Base-by-base conservation (phyloP, 352 stramenopile species). In the Phytophthora gonapodyides region DNA sequence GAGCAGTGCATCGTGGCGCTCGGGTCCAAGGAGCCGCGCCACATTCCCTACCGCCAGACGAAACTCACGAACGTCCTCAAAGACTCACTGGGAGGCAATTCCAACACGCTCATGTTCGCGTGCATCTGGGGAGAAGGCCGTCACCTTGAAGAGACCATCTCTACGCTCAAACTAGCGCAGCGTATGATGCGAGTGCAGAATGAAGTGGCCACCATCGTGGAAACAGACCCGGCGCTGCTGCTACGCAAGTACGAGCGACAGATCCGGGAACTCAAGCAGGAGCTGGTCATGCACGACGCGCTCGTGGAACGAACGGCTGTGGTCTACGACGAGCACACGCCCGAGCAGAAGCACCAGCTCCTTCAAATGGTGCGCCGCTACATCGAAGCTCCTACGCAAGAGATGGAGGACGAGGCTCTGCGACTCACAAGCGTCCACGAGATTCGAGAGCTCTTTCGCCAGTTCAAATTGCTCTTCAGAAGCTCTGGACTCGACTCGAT, bases 101-200 rank as follows among this genome's bases (percentile, higher is more conserved):
- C 91, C 38, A 94, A 96, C 60, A 99, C 94, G 33, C 86, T 98
- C 35, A 91, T 99, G 70, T 94, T 99, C 64, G 93, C 93, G 1
- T 98, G 91, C 64, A 95, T 98, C 16, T 98, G 89, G 88, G 93
- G 91, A 17, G 94, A 98, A 69, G 78, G 82, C 46, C 84, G 80
- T 49, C 93, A 98, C 55, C 62, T 98, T 13, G 91, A 98, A 54
- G 94, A 98, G 60, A 98, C 94, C 0, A 93, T 97, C 40, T 97
- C 88, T 15, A 98, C 94, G 44, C 77, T 98, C 5, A 94, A 97
- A 57, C 76, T 98, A 9, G 94, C 94, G 15, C 81, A 93, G 47
- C 83, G 93, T 15, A 98, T 98, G 93, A 98, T 98, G 88, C 84
- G 88, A 56, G 91, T 98, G 41, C 82, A 97, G 62, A 98, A 98